Base-by-base conservation (phyloP, 441 rosid genomes). In the Manihot esculenta region DNA sequence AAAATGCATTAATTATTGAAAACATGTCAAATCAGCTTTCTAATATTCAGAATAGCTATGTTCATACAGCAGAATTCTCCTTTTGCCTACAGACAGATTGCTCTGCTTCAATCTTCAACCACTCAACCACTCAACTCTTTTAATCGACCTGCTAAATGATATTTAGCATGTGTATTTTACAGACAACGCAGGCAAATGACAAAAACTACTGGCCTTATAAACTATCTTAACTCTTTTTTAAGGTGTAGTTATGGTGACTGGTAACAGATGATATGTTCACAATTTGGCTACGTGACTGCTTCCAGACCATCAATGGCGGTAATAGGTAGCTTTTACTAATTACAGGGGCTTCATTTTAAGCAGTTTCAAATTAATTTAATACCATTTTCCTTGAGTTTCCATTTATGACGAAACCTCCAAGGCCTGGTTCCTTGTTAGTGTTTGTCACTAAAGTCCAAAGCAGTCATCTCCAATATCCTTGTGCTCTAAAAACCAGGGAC, bases 401-500 rank as follows among this genome's bases (percentile, higher is more conserved):
- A 30, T 30, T 30, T 30, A 30, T 4, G 33, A 30, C 4, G 33
- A 30, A 30, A 4, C 33, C 33, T 4, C 33, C 33, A 30, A 30
- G 33, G 33, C 33, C 33, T 30, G 33, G 33, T 38, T 21, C 20
- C 27, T 64, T 45, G 21, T 44, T 20, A 68, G 20, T 24, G 60
- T 42, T 77, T 82, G 71, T 69, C 71, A 53, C 62, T 73, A 82
- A 58, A 84, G 71, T 68, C 81, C 85, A 23, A 82, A 64, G 57
- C 74, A 78, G 30, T 81, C 85, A 23, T 79, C 84, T 66, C 79
- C 85, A 13, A 76, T 60, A 49, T 76, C 80, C 1, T 79, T 71
- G 50, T 69, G 73, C 35, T 83, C 85, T 61, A 77, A 73, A 77
- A 85, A 65, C 88, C 92, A 81, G 17, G 88, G 80, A 62, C 82